Evolutionary conservation across 2,329 filamentous ascomycete genomes (phyloP).

Genomic region (Hansfordia pulvinata): DNA sequence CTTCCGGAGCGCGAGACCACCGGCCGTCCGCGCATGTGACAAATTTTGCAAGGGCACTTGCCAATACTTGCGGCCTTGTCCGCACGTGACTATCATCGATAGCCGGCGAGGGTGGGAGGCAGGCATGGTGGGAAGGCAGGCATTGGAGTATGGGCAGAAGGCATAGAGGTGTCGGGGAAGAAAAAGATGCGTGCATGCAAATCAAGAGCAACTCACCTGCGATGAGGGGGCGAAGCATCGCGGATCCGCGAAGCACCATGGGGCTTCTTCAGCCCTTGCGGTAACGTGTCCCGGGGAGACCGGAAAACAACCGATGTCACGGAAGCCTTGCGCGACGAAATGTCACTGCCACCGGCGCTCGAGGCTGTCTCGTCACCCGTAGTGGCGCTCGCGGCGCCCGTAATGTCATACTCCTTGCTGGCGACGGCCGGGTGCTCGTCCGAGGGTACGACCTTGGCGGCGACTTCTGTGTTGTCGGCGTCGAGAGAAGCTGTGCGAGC

Average conservation of each 20-base stretch:
- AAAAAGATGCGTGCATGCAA: too few species aligned
- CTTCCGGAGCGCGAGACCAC: too few species aligned
- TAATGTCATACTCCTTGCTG: constrained; percentile 14
- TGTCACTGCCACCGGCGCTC: constrained; percentile 17
- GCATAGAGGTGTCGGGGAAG: constrained; percentile 2
- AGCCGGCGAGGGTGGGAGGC: too few species aligned
- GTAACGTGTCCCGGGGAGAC: constrained; percentile 27
- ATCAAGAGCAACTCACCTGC: constrained; percentile 25
- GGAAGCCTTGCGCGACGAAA: constrained; percentile 28
- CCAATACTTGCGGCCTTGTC: too few species aligned
- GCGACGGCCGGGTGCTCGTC: too few species aligned
- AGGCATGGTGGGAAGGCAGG: too few species aligned
- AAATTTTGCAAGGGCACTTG: too few species aligned
- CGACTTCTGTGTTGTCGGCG: too few species aligned
- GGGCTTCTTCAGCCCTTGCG: constrained; percentile 32
- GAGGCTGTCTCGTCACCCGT: constrained; percentile 21
- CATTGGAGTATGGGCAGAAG: constrained; percentile 1
- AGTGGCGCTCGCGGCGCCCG: constrained; percentile 17
- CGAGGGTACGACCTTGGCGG: too few species aligned
- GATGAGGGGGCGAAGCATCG: constrained; percentile 32
- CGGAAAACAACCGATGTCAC: constrained; percentile 33
- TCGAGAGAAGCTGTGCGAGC: too few species aligned
- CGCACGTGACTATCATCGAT: constrained; percentile 3
- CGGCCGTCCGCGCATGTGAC: too few species aligned
- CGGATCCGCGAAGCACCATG: constrained; percentile 27